These are phyloP conservation scores for Lagenaria siceraria DNA, from an alignment of 306 rosid genomes.

Conservation along the genomic window DNA sequence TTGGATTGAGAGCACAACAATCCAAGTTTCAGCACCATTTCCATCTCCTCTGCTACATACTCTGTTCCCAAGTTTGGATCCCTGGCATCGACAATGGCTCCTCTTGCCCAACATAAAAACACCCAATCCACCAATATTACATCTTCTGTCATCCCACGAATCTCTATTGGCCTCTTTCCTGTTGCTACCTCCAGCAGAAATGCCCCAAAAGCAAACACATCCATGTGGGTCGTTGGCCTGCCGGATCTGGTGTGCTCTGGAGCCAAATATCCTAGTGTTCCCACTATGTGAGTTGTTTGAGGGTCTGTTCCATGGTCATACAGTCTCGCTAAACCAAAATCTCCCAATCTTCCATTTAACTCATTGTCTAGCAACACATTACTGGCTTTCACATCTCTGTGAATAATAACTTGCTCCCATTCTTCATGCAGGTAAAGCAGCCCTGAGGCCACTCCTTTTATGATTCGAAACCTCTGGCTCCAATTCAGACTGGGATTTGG, in stretches of 20 bases:
- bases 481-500: constrained; percentile 10
- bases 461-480: constrained; percentile 19
- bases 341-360: constrained; percentile 5
- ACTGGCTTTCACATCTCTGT: constrained; percentile 4
- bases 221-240: constrained; percentile 14
- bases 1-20: constrained; percentile 18
- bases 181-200: constrained; percentile 22
- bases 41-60: constrained; percentile 15
- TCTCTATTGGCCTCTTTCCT: constrained; percentile 28
- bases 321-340: constrained; percentile 12
- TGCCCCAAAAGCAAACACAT: constrained; percentile 25
- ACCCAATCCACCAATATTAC: constrained; percentile 21
- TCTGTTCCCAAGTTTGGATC: constrained; percentile 12
- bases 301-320: constrained; percentile 24
- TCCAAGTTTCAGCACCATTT: constrained; percentile 25
- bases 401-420: constrained; percentile 5
- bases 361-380: constrained; percentile 2
- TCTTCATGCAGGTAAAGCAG: constrained; percentile 20
- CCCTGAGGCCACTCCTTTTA: constrained; percentile 22
- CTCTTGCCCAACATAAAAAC: constrained; percentile 6
- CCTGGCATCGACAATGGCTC: constrained; percentile 4
- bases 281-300: constrained; percentile 17
- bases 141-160: neutral
- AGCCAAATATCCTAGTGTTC: constrained; percentile 27
- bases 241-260: constrained; percentile 22